Base-by-base conservation (phyloP, 352 stramenopile genomes). In the Thraustochytrium striatum region DNA sequence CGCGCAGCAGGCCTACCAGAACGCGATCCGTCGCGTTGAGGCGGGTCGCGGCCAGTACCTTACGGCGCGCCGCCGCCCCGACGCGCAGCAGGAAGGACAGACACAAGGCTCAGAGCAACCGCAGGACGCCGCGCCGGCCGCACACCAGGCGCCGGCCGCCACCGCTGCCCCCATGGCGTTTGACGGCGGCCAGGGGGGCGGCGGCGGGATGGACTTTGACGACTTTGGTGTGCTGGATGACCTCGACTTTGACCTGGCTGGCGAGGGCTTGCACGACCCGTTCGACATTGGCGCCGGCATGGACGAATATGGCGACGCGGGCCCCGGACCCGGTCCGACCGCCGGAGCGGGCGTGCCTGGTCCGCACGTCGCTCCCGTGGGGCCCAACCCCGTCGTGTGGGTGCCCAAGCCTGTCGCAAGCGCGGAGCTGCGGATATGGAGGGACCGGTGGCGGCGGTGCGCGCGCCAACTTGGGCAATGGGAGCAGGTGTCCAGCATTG, bases 341-440 rank as follows among this genome's bases (percentile, higher is more conserved):
- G n/a, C n/a, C n/a, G n/a, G n/a, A n/a, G n/a, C n/a, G n/a, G n/a
- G n/a, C n/a, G n/a, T n/a, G n/a, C n/a, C n/a, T n/a, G n/a, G n/a
- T n/a, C n/a, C n/a, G n/a, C n/a, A n/a, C n/a, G n/a, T n/a, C n/a
- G n/a, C n/a, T n/a, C n/a, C n/a, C n/a, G n/a, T n/a, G n/a, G n/a
- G n/a, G n/a, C n/a, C 53, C 25, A 19, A 70, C 7, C 11, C 43
- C 30, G 25, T 50, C 21, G 19, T 75, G 21, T 75, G 65, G 65
- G 44, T 62, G 11, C 44, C 65, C 11, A 38, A 19, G 7, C n/a
- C 16, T 3, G 19, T 75, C 30, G 61, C 41, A 13, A 8, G 41
- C 19, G 11, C 50, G 39, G 65, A 75, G 65, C n/a, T 75, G 50
- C 30, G 52, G 5, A 25, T 75, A 16, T 75, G 65, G 65, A 21